Conservation (phyloP, 768 basidiomycete genomes). For the Strobilomyces dryophilus region DNA sequence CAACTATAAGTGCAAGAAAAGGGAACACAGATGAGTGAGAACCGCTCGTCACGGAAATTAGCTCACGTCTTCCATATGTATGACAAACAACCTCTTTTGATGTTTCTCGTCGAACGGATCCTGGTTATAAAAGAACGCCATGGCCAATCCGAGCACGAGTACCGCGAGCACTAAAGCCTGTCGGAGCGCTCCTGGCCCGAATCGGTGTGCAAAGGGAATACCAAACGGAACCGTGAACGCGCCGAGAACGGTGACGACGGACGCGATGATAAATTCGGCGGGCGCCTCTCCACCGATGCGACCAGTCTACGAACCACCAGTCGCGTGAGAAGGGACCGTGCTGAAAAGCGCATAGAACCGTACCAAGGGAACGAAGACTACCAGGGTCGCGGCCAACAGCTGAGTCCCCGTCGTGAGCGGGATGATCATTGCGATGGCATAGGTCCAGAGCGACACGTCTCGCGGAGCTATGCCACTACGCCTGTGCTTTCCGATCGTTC, state of each 20-base stretch:
- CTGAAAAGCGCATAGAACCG: conserved; percentile 13
- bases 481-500: background rate
- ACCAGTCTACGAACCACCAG: conserved; percentile 55
- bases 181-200: conserved; percentile 41
- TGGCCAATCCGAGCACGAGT: conserved; percentile 42
- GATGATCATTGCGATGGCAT: conserved; percentile 54
- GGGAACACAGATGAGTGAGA: background rate
- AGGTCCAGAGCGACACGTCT: conserved; percentile 54
- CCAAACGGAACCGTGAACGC: conserved; percentile 56
- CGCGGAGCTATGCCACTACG: conserved; percentile 16
- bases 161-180: conserved; percentile 42
- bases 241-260: conserved; percentile 58
- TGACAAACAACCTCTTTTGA: conserved; percentile 80
- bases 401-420: conserved; percentile 57
- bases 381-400: conserved; percentile 56
- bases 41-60: background rate
- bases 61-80: conserved; percentile 84
- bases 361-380: conserved; percentile 89
- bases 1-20: conserved; percentile 40
- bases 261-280: conserved; percentile 84
- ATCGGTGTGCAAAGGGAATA: conserved; percentile 73
- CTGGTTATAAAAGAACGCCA: conserved; percentile 58
- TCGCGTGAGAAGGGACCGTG: background rate
- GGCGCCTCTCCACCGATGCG: conserved; percentile 80
- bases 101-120: conserved; percentile 79